Base-by-base conservation (phyloP, 495 filamentous ascomycete genomes). In the Lophium mytilinum region DNA sequence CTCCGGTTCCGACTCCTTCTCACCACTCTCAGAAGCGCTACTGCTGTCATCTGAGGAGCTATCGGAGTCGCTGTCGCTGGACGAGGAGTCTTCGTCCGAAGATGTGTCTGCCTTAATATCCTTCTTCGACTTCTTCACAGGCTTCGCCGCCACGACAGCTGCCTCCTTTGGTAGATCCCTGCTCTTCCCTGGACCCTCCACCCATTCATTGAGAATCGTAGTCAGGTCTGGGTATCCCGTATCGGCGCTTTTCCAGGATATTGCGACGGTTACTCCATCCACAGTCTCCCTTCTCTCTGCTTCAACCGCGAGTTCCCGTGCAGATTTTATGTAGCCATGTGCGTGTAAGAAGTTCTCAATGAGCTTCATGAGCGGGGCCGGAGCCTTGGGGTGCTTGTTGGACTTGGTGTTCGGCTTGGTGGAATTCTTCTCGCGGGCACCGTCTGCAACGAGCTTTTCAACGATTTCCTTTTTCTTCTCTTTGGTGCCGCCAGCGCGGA, bases 181-280 rank as follows among this genome's bases (percentile, higher is more conserved):
- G 12, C 33, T 37, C 37, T 52, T 52, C 33, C 45, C 45, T 14
- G 45, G 45, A n/a, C 50, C 34, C n/a, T 58, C 33, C 55, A 62
- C 24, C 64, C 64, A 66, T 24, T 57, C 50, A n/a, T 52, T 35
- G 60, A 63, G 63, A n/a, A 66, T 17, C 7, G 35, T 45, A 11
- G 45, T 50, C 35, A 66, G 35, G 9, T 48, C 30, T 18, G 64
- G 64, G 19, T 48, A 45, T 15, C 21, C 56, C 10, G 50, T 55
- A 17, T 49, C 18, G 9, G 59, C 42, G 18, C 52, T 39, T 43
- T 1, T 21, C 36, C 24, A 48, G 7, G 24, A 52, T 5, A 18
- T 10, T 1, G 35, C 1, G 4, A 11, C 41, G 9, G 33, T 35
- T 14, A 42, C 18, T 51, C 54, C 59, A n/a, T 33, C 48, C 9